These are phyloP conservation scores for Alternaria sp. DNA, from an alignment of 2,329 filamentous ascomycete genomes.

Conservation along the genomic window DNA sequence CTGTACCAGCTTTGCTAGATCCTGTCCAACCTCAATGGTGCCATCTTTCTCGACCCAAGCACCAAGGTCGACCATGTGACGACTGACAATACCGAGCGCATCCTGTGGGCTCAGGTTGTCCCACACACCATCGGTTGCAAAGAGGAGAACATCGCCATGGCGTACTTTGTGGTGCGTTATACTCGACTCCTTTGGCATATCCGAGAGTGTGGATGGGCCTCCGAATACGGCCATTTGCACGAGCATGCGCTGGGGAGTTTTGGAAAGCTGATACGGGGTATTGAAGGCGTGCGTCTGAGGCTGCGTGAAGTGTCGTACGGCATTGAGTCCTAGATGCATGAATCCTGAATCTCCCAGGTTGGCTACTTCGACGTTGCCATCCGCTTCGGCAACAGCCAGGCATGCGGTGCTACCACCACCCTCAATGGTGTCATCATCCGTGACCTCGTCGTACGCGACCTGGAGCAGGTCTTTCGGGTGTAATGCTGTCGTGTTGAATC, in stretches of 20 bases:
- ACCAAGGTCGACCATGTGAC: slow-evolving; percentile 73
- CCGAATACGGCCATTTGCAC: slow-evolving; percentile 84
- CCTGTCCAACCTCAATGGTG: slow-evolving; percentile 61
- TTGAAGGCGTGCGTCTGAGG: slow-evolving; percentile 98
- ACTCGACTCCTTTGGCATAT: slow-evolving; percentile 83
- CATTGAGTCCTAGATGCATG: slow-evolving; percentile 82
- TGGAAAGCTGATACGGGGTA: slow-evolving; percentile 91
- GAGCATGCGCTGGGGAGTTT: slow-evolving; percentile 81
- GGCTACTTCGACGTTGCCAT: slow-evolving; percentile 82
- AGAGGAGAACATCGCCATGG: slow-evolving; percentile 91
- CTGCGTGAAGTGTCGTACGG: slow-evolving; percentile 80
- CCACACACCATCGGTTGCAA: slow-evolving; percentile 94
- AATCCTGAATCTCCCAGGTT: slow-evolving; percentile 97
- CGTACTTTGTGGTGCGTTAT: slow-evolving; percentile 77
- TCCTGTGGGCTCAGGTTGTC: slow-evolving; percentile 95
- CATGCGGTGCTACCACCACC: slow-evolving; percentile 93
- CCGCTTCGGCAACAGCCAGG: slow-evolving; percentile 75
- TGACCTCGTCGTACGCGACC: slow-evolving; percentile 81
- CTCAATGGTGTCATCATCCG: slow-evolving; percentile 72
- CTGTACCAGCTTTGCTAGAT: slow-evolving; percentile 62
- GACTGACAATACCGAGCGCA: slow-evolving; percentile 78
- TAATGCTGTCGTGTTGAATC: slow-evolving; percentile 50
- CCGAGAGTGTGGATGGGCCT: slow-evolving; percentile 70
- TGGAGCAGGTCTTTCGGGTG: slow-evolving; percentile 77
- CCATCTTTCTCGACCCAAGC: slow-evolving; percentile 71